Base-by-base conservation (phyloP, 305 asterid species). In the Rubia peregrina region DNA sequence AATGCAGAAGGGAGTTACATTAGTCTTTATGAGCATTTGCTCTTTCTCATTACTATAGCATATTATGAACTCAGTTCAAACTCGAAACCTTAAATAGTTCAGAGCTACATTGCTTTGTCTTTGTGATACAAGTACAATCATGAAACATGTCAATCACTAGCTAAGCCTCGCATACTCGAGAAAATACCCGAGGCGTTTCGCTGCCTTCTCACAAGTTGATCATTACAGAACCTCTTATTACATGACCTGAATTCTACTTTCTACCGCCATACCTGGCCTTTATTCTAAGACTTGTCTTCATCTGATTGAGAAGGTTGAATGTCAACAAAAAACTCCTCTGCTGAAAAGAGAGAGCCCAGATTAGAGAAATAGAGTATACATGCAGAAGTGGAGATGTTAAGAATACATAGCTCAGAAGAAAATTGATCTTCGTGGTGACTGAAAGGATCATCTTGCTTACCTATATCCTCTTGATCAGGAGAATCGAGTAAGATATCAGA, bases 281-380 rank as follows among this genome's bases (percentile, higher is more conserved):
- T 48, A 79, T 51, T 21, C 89, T 88, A 86, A 14, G 93, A 72
- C 79, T 81, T 88, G 77, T 89, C 98, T 82, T 93, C 98, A 67
- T 90, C 97, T 3, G 97, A 86, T 64, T 83, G 91, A n/a, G 77
- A 81, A 56, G 85, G 78, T 49, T 92, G 95, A 26, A 83, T 83
- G 81, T 93, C 98, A 44, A 88, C 96, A 51, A 93, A 90, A 85
- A 93, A 93, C 85, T 93, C 98, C 83, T 89, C 97, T 64, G 83
- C 97, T 89, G 87, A 80, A 53, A 70, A n/a, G 49, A 80, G 68
- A 76, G 82, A 79, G 43, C 42, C 67, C 68, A 74, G 41, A 48
- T 60, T 66, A 59, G 67, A 65, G 41, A 63, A 48, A 42, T 26
- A 46, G 24, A 57, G 41, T 48, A 43, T 3, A 2, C 24, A 19